Conservation (phyloP, 2,329 filamentous ascomycete species). For the Nannizziopsis arthrosporioides region DNA sequence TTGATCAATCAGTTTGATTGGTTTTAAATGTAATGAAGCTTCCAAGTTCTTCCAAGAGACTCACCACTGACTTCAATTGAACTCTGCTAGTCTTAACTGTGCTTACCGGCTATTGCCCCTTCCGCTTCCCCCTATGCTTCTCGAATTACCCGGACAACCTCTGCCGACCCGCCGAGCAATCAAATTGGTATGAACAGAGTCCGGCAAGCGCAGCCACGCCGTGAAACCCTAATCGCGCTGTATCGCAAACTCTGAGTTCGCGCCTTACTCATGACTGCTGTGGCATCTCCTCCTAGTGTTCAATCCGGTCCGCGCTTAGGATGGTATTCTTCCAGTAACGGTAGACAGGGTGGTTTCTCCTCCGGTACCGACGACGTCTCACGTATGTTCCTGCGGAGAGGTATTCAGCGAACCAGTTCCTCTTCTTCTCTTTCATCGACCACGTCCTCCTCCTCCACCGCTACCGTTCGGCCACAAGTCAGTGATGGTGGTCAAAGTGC, state of each 20-base stretch:
- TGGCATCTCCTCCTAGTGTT: slow-evolving; percentile 53
- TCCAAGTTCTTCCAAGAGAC: neutral
- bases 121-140: neutral
- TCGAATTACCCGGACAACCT: slow-evolving; percentile 2
- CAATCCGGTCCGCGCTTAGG: slow-evolving; percentile 49
- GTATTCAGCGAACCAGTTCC: slow-evolving; percentile 74
- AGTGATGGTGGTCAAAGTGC: slow-evolving; percentile 29
- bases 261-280: slow-evolving; percentile 48
- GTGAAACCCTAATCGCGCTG: neutral
- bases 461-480: slow-evolving; percentile 24
- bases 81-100: neutral
- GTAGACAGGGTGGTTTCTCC: slow-evolving; percentile 49
- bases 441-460: slow-evolving; percentile 46
- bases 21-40: slow-evolving; percentile 1
- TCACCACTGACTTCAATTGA: neutral
- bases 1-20: neutral
- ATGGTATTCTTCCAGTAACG: slow-evolving; percentile 48
- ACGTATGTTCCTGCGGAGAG: slow-evolving; percentile 84
- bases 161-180: slow-evolving; percentile 1
- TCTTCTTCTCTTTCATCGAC: slow-evolving; percentile 65
- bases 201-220: slow-evolving; percentile 2
- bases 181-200: slow-evolving; percentile 2
- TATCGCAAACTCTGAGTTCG: neutral
- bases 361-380: slow-evolving; percentile 70
- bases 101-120: too few species aligned